A percentile compares a stretch with the other conserved stretches of the same genome.
phyloP scores from a whole-genome alignment of 192 early-diverging fungal genomes.

The Jimgerdemannia flammicorona region DNA sequence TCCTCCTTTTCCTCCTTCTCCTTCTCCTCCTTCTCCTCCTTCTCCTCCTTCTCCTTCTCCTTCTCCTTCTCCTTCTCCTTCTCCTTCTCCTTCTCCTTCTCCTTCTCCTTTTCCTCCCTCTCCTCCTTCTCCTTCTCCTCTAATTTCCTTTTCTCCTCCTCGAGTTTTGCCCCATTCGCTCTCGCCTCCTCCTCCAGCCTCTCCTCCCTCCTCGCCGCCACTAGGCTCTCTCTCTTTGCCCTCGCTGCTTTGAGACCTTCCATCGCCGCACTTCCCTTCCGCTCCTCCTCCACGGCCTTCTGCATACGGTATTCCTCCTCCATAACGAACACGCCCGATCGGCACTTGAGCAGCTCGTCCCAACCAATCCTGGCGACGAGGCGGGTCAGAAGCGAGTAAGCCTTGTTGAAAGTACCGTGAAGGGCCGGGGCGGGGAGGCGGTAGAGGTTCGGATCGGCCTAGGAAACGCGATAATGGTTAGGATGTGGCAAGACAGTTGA shows the following conservation, averaged over 20 bases:
- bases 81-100: slow-evolving; percentile 30
- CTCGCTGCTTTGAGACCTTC: slow-evolving; percentile 13
- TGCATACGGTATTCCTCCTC: slow-evolving; percentile 92
- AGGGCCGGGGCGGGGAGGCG: slow-evolving; percentile 86
- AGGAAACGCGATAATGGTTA: not conserved
- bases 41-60: slow-evolving; percentile 23
- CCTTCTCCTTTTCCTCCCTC: slow-evolving; percentile 35
- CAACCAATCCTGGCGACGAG: slow-evolving; percentile 87
- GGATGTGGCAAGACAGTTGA: not conserved
- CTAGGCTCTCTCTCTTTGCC: not conserved
- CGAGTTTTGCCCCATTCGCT: slow-evolving; percentile 3
- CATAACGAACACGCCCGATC: slow-evolving; percentile 96
- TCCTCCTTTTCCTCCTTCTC: slow-evolving; percentile 23
- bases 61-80: slow-evolving; percentile 36
- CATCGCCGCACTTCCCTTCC: slow-evolving; percentile 26
- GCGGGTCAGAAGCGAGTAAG: slow-evolving; percentile 78
- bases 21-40: slow-evolving; percentile 23
- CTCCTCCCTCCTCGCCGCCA: not conserved
- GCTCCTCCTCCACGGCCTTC: slow-evolving; percentile 71
- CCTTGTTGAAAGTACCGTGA: slow-evolving; percentile 89
- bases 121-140: slow-evolving; percentile 19
- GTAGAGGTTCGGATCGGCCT: slow-evolving; percentile 63
- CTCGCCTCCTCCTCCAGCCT: slow-evolving; percentile 18
- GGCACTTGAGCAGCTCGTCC: slow-evolving; percentile 88
- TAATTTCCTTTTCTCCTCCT: not conserved